Conservation (phyloP, 2,329 filamentous ascomycete genomes). For the Cyanodermella asteris region DNA sequence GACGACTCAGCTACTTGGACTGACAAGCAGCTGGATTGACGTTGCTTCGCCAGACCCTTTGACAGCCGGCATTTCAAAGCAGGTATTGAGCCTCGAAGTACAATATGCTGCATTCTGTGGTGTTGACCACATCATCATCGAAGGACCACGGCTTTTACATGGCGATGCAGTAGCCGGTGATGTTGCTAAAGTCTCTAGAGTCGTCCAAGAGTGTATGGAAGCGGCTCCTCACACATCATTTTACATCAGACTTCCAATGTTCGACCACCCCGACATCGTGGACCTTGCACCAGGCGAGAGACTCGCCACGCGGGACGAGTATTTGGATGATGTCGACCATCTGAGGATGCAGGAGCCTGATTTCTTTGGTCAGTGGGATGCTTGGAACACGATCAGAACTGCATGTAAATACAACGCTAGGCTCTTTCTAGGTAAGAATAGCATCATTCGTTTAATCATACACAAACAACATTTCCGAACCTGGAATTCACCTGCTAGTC, state of each 20-base stretch:
- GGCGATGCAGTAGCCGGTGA: conserved; percentile 30
- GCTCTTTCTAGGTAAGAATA: conserved; percentile 57
- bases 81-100: conserved; percentile 75
- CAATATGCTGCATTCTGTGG: conserved; percentile 94
- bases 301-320: no score
- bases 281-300: no score
- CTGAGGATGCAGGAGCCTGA: conserved; percentile 28
- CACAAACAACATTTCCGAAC: no score
- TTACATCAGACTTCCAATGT: conserved; percentile 66
- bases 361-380: conserved; percentile 69
- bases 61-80: conserved; percentile 67
- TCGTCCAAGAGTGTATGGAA: conserved; percentile 56
- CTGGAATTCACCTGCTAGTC: no score
- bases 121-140: conserved; percentile 58
- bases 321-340: conserved; percentile 7
- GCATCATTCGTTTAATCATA: conserved; percentile 2
- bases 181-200: conserved; percentile 57
- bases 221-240: conserved; percentile 59
- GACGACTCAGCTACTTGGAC: conserved; percentile 53
- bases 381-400: conserved; percentile 72
- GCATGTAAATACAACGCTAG: conserved; percentile 67
- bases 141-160: conserved; percentile 48
- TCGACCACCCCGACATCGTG: conserved; percentile 28
- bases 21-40: conserved; percentile 84
- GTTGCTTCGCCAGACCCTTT: conserved; percentile 62